Base-by-base conservation (phyloP, 345 rosid genomes). In the Brassica carinata region DNA sequence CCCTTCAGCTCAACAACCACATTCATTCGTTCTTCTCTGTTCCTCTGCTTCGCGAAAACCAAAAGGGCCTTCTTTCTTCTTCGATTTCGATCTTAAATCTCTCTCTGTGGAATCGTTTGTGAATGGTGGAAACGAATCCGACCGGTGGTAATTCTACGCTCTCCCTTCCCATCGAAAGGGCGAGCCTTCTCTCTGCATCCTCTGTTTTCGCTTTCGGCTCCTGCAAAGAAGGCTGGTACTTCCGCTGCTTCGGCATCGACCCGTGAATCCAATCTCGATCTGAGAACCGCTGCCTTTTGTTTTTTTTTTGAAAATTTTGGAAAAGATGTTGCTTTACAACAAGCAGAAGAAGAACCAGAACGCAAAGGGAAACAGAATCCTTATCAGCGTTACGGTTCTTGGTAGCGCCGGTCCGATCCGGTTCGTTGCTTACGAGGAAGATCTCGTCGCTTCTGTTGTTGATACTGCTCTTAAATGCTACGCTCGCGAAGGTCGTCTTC, bases 141-240 rank as follows among this genome's bases (percentile, higher is more conserved):
- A 82, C 81, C 58, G 78, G 79, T 77, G 73, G 77, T 76, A 75
- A 81, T 83, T 91, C 82, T 89, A 86, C 85, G 98, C 98, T 91
- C 98, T 87, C 93, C 97, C 95, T 88, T 87, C 82, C 86, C 23
- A 79, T 84, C 79, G 72, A 82, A 84, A 90, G 97, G 98, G 97
- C 88, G 98, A 89, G 97, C 93, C 79, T 82, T 64, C 85, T 82
- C 61, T 85, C 88, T 19, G 68, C 77, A 1, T 85, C 90, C 67
- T 84, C 86, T 81, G 87, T 86, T 85, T 96, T 91, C 79, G 85
- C 97, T 17, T 96, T 94, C 84, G 99, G 93, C 14, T 94, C 99
- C 64, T 94, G 99, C 96, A 96, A 92, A 84, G 93, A 91, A 83
- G 97, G 94, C 92, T 96, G 99, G 99, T 96, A 94, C 95, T 92